Conservation (phyloP, 306 rosid genomes). For the Castanea mollissima region DNA sequence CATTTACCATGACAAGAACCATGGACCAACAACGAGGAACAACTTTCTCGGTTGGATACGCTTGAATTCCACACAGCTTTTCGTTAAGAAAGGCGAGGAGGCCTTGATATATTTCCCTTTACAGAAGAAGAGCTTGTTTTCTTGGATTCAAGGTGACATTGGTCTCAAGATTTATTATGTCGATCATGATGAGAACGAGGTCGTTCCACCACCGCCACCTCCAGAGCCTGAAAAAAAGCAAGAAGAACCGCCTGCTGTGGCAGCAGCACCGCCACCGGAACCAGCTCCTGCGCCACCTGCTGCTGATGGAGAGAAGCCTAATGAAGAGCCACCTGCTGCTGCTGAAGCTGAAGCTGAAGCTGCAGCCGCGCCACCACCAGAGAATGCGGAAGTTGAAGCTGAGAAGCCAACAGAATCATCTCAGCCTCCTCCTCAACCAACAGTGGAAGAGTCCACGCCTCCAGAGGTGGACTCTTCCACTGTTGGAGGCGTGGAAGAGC, state of each 20-base stretch:
- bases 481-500: conserved; percentile 1
- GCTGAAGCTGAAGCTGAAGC: neutral
- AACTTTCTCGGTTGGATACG: conserved; percentile 66
- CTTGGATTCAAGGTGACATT: conserved; percentile 62
- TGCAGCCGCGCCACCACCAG: neutral
- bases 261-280: neutral
- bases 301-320: conserved; percentile 4
- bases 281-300: neutral
- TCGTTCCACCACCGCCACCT: conserved; percentile 16
- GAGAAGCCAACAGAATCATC: conserved; percentile 3
- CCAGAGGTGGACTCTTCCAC: conserved; percentile 13
- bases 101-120: conserved; percentile 68
- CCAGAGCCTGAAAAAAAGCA: conserved; percentile 24
- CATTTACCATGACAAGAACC: conserved; percentile 54
- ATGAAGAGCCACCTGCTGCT: conserved; percentile 8
- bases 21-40: conserved; percentile 57
- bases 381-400: neutral
- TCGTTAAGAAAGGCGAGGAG: conserved; percentile 84
- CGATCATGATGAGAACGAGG: conserved; percentile 24
- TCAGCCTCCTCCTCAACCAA: conserved; percentile 1
- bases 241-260: neutral
- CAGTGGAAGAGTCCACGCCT: neutral
- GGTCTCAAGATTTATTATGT: conserved; percentile 70
- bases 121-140: conserved; percentile 56
- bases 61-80: conserved; percentile 51